Base-by-base conservation (phyloP, 805 yeast species). In the Hanseniaspora singularis region DNA sequence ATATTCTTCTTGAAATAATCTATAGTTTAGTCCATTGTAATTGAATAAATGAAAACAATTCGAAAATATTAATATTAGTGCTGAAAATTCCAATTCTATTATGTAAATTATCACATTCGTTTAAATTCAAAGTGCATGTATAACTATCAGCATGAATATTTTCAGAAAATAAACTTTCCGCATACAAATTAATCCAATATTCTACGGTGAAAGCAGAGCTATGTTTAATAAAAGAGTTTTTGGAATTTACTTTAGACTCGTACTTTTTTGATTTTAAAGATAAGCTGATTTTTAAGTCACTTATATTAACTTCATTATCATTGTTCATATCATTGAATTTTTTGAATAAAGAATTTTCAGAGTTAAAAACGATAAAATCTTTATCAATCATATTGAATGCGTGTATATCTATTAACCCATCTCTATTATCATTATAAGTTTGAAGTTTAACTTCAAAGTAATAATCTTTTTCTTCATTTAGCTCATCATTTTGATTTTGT, bases 381-480 rank as follows among this genome's bases (percentile, higher is more conserved):
- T n/a, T n/a, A n/a, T n/a, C n/a, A n/a, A n/a, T n/a, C n/a, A 51
- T 51, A 28, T 51, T 51, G 27, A 53, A 19, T 7, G 37, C 32
- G 2, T 50, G 49, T 36, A 53, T 19, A 37, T 47, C 50, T 8
- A 49, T 26, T 12, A 56, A 38, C 3, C 52, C 51, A 47, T 54
- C 48, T 27, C 56, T 51, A 11, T 33, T 33, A 9, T 42, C 34
- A 36, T 50, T 53, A 46, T 52, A 58, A 18, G 51, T 51, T 45
- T 55, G 60, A 15, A 57, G 39, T 42, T 52, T 59, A 10, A 56
- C 48, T 28, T 44, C 49, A 18, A 37, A 37, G n/a, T 32, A 31
- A 20, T 26, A 39, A 2, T 39, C 19, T 15, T 30, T 36, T 38
- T 42, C 26, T 6, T 30, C 6, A 7, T 30, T 30, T 30, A n/a